These are phyloP conservation scores for Populus hybrid DNA, from an alignment of 441 rosid species.

Conservation along the genomic window DNA sequence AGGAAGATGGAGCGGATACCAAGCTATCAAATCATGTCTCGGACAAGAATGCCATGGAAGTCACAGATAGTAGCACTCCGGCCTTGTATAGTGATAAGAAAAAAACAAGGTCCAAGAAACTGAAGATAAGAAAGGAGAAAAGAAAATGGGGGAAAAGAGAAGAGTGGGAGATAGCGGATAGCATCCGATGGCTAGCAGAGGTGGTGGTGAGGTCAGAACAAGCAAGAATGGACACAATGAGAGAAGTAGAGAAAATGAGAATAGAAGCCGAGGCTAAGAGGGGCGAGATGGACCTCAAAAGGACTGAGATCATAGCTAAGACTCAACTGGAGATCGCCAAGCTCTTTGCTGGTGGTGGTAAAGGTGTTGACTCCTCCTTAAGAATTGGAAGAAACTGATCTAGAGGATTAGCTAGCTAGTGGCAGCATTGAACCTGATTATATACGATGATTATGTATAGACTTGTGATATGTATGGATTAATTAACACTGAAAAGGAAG, in stretches of 20 bases:
- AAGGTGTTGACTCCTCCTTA: constrained; percentile 72
- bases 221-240: constrained; percentile 85
- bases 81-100: constrained; percentile 54
- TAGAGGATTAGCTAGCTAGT: neutral
- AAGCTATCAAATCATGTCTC: constrained; percentile 48
- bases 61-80: constrained; percentile 87
- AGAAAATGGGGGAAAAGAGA: constrained; percentile 46
- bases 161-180: constrained; percentile 64
- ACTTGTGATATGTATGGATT: neutral
- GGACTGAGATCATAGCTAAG: constrained; percentile 86
- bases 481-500: neutral
- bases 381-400: constrained; percentile 66
- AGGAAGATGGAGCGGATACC: constrained; percentile 63
- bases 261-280: constrained; percentile 82
- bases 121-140: constrained; percentile 39
- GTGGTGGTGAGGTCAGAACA: constrained; percentile 81
- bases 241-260: constrained; percentile 85
- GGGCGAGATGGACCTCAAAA: constrained; percentile 83
- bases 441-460: constrained; percentile 7
- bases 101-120: constrained; percentile 27
- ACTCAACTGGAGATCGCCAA: constrained; percentile 90
- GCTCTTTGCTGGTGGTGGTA: constrained; percentile 58
- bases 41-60: constrained; percentile 56
- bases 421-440: neutral
- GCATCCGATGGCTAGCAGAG: constrained; percentile 84